Evolutionary conservation across 2,329 filamentous ascomycete genomes (phyloP).

Genomic region (Sporothrix mexicana): DNA sequence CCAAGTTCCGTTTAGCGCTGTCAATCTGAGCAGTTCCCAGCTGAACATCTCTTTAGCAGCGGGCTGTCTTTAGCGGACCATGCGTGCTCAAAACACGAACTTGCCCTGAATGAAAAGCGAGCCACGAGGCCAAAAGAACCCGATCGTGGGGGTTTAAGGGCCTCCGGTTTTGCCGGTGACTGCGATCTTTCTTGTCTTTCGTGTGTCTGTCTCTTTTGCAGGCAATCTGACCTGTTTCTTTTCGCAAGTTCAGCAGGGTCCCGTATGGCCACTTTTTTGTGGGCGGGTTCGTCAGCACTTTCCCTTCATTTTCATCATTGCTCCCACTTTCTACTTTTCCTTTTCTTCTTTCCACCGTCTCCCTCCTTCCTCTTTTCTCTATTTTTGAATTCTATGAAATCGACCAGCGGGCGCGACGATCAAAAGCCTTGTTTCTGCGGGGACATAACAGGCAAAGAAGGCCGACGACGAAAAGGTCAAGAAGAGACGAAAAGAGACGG

Average conservation of each 20-base stretch:
- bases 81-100: background rate
- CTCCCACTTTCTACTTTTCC: background rate
- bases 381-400: background rate
- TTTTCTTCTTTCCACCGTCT: background rate
- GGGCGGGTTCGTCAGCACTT: background rate
- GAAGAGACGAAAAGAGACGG: background rate
- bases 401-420: background rate
- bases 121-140: background rate
- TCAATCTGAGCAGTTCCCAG: background rate
- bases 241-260: background rate
- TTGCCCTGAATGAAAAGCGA: background rate
- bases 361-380: background rate
- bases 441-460: background rate
- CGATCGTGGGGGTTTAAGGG: background rate
- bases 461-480: background rate
- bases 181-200: background rate
- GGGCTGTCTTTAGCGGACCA: background rate
- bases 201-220: background rate
- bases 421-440: background rate
- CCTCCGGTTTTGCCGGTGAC: background rate
- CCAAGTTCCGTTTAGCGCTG: slow-evolving; percentile 12
- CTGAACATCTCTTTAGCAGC: background rate
- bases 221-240: background rate
- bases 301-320: background rate
- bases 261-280: background rate